Percentiles rank a stretch among this genome's conserved stretches.
phyloP scores from a whole-genome alignment of 108 stramenopile genomes.

The Skeletonema grethae region DNA sequence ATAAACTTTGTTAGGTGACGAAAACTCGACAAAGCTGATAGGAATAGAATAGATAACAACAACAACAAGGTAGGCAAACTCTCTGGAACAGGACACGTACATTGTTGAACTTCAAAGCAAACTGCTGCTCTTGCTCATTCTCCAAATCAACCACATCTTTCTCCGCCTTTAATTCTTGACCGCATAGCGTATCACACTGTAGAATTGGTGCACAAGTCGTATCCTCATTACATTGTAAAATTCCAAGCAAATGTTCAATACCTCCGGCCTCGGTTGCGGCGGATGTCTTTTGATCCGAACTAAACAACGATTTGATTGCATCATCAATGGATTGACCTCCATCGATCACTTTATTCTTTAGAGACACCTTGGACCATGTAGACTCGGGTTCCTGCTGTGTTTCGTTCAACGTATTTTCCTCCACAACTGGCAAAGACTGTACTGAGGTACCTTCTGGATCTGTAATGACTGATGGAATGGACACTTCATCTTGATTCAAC shows the following conservation, averaged over 20 bases:
- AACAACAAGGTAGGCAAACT: too few species aligned
- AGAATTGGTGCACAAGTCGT: constrained; percentile 15
- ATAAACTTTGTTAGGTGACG: too few species aligned
- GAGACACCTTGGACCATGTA: background rate
- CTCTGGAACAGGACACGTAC: constrained; percentile 16
- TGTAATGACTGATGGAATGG: background rate
- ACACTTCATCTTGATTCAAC: background rate
- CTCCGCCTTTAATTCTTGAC: background rate
- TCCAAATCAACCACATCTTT: constrained; percentile 23
- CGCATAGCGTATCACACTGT: constrained; percentile 5
- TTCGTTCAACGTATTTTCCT: background rate
- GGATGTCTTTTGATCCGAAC: background rate
- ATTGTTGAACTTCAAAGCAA: constrained; percentile 25
- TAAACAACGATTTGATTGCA: background rate
- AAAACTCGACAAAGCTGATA: too few species aligned
- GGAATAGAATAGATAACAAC: too few species aligned
- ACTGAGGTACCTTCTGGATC: background rate
- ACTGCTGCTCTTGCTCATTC: constrained; percentile 20
- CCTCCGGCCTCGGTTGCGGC: background rate
- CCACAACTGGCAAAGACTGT: too few species aligned
- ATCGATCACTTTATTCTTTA: background rate
- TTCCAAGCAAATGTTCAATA: constrained; percentile 15
- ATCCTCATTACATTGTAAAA: constrained; percentile 26
- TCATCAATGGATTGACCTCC: constrained; percentile 1
- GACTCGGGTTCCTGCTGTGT: background rate